phyloP scores from a whole-genome alignment of 73 alveolate species.

The Tetrahymena elliotti region DNA sequence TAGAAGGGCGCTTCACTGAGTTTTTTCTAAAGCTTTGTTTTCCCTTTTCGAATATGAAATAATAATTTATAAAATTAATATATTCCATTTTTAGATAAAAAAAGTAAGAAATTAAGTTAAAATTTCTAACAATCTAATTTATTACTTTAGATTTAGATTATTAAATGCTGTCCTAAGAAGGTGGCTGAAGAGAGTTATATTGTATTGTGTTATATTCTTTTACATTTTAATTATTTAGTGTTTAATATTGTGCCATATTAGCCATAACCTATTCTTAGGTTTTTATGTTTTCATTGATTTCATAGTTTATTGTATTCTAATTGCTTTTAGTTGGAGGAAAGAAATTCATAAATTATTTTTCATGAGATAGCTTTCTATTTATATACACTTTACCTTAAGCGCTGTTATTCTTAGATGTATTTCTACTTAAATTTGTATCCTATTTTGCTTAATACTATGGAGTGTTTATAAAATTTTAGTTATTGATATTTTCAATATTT shows the following conservation, averaged over 20 bases:
- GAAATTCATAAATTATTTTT: background rate
- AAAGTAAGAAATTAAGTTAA: background rate
- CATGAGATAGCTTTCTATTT: background rate
- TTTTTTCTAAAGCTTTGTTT: background rate
- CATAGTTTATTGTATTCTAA: background rate
- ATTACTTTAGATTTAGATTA: background rate
- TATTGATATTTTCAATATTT: background rate
- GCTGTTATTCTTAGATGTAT: background rate
- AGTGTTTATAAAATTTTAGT: background rate
- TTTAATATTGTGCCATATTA: background rate
- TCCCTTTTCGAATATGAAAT: background rate
- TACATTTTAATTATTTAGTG: background rate
- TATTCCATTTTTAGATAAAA: background rate
- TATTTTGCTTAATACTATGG: background rate
- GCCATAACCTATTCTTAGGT: background rate
- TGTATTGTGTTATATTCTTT: background rate
- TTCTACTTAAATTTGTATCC: background rate
- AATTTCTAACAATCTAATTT: background rate
- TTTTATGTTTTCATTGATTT: background rate
- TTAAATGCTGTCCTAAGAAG: background rate
- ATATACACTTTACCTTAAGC: background rate
- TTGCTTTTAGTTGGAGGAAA: background rate
- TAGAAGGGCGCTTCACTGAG: background rate
- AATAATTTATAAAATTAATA: background rate
- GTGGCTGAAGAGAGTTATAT: background rate